Conservation (phyloP, 164 flowering plant genomes). For the Pachysandra terminalis region DNA sequence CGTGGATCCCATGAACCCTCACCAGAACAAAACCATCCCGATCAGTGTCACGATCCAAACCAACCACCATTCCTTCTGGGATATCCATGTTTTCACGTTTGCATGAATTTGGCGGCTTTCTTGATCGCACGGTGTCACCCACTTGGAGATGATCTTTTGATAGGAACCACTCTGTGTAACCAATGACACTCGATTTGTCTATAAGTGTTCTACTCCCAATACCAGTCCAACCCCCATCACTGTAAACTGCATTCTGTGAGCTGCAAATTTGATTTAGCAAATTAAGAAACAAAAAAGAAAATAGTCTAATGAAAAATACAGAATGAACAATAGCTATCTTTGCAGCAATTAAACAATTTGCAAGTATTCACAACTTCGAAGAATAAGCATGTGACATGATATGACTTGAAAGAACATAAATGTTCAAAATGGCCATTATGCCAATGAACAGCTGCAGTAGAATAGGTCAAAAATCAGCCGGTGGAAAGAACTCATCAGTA, state of each 20-base stretch:
- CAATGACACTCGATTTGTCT: slow-evolving; percentile 30
- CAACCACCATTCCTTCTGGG: slow-evolving; percentile 80
- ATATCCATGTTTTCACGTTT: slow-evolving; percentile 68
- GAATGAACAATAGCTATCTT: no score
- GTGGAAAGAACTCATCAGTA: no score
- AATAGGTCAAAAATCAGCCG: no score
- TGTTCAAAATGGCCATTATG: no score
- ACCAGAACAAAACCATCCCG: slow-evolving; percentile 60
- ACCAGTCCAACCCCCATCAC: slow-evolving; percentile 41
- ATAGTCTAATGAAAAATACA: no score
- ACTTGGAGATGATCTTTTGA: slow-evolving; percentile 73
- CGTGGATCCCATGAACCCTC: slow-evolving; percentile 79
- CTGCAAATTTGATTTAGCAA: slow-evolving; percentile 42
- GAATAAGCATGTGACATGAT: no score
- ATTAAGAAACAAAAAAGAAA: not conserved
- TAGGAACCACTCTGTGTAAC: slow-evolving; percentile 76
- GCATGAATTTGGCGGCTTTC: slow-evolving; percentile 63
- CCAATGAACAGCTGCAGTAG: no score
- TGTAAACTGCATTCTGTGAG: slow-evolving; percentile 40
- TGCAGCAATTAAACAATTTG: no score
- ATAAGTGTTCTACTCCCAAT: slow-evolving; percentile 26
- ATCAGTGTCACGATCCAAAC: slow-evolving; percentile 49
- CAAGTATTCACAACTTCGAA: no score
- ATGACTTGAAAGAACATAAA: no score
- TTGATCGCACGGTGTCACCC: slow-evolving; percentile 79